Conservation (phyloP, 345 rosid species). For the Eucalyptus sp. region DNA sequence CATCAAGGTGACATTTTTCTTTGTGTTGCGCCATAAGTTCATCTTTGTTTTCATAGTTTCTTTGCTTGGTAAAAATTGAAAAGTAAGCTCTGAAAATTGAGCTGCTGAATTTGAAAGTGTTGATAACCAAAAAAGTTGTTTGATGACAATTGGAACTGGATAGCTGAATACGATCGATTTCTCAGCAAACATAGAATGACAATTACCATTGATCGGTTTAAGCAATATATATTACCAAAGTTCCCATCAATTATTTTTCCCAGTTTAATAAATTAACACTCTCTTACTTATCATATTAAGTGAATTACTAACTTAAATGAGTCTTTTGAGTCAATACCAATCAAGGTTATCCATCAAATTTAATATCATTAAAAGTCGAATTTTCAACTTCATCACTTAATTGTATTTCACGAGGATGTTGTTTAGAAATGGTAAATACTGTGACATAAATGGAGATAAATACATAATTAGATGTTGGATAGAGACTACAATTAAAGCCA, state of each 20-base stretch:
- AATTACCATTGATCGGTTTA: not conserved
- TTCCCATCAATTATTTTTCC: not conserved
- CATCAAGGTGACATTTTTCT: not conserved
- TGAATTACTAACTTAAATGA: not conserved
- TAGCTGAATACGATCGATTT: not conserved
- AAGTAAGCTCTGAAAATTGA: not conserved
- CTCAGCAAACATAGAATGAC: not conserved
- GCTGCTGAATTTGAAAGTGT: not conserved
- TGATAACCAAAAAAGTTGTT: not conserved
- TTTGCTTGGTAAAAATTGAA: not conserved
- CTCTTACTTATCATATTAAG: not conserved
- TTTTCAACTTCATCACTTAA: not conserved
- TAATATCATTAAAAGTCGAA: not conserved
- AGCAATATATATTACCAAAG: not conserved
- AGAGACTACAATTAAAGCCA: not conserved
- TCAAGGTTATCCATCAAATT: not conserved
- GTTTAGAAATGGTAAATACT: not conserved
- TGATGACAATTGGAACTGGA: not conserved
- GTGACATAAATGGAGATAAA: not conserved
- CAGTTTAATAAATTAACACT: not conserved
- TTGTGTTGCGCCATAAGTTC: not conserved
- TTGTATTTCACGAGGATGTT: not conserved
- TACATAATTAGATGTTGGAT: not conserved
- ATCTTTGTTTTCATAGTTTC: not conserved
- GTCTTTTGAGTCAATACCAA: not conserved